phyloP scores from a whole-genome alignment of 169 alveolate genomes.

The Blepharisma undulans region DNA sequence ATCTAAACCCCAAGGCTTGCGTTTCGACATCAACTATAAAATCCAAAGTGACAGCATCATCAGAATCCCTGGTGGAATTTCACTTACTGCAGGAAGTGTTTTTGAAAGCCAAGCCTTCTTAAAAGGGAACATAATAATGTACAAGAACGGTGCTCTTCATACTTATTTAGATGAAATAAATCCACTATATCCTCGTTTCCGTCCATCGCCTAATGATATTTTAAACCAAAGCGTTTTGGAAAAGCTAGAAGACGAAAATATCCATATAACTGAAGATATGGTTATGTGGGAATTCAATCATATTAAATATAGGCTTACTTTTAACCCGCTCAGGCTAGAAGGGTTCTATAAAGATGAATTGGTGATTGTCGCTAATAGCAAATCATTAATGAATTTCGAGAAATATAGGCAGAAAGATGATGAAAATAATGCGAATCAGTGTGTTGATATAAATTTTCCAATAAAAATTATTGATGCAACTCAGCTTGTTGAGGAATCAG shows the following conservation, averaged over 20 bases:
- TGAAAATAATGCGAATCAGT: not conserved
- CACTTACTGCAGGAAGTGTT: not conserved
- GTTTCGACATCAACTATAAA: not conserved
- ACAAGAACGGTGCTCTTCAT: not conserved
- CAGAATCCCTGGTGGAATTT: not conserved
- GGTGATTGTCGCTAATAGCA: slow-evolving; percentile 34
- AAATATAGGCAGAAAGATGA: slow-evolving; percentile 40
- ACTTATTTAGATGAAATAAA: not conserved
- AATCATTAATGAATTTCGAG: slow-evolving; percentile 47
- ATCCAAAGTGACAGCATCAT: not conserved
- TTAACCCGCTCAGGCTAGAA: slow-evolving; percentile 39
- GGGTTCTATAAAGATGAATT: slow-evolving; percentile 26
- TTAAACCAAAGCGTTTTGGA: not conserved
- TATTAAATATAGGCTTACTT: not conserved
- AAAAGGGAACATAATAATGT: not conserved
- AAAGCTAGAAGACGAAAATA: not conserved
- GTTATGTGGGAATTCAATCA: not conserved
- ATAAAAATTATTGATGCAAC: not conserved
- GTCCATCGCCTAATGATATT: not conserved
- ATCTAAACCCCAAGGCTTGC: not conserved
- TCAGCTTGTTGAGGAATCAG: not conserved
- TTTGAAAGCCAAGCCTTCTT: not conserved
- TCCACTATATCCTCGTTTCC: not conserved
- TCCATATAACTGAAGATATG: not conserved
- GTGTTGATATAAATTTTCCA: not conserved